These are phyloP conservation scores for Aspergillus hiratsukae DNA, from an alignment of 2,329 filamentous ascomycete species.

Conservation along the genomic window DNA sequence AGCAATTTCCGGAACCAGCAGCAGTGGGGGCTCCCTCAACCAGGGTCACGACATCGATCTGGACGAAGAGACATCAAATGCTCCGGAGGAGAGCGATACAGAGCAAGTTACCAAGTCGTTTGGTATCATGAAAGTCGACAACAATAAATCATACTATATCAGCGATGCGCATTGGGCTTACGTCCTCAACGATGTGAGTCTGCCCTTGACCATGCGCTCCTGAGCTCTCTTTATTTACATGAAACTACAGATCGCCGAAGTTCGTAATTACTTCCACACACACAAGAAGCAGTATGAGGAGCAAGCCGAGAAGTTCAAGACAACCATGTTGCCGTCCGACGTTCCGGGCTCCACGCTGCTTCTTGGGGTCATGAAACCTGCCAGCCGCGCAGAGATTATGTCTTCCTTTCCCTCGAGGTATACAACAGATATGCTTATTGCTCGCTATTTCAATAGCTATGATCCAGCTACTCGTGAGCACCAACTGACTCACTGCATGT, in stretches of 20 bases:
- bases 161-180: conserved; percentile 81
- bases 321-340: conserved; percentile 55
- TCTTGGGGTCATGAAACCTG: conserved; percentile 65
- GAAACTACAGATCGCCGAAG: conserved; percentile 69
- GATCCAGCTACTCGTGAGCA: conserved; percentile 58
- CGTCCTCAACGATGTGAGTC: conserved; percentile 62
- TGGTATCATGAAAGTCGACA: conserved; percentile 79
- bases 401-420: conserved; percentile 75
- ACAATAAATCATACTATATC: conserved; percentile 72
- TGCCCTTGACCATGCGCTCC: neutral
- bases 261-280: conserved; percentile 80
- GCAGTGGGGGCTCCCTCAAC: conserved; percentile 35
- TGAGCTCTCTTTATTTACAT: conserved; percentile 6
- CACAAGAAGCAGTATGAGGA: conserved; percentile 88
- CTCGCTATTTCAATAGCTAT: conserved; percentile 84
- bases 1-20: conserved; percentile 44
- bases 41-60: conserved; percentile 36
- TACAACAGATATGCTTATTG: conserved; percentile 77
- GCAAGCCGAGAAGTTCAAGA: conserved; percentile 71
- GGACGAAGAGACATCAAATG: conserved; percentile 56
- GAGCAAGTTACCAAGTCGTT: conserved; percentile 69
- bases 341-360: conserved; percentile 69
- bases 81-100: conserved; percentile 61
- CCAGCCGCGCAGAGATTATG: conserved; percentile 71
- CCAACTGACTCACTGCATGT: neutral